These are phyloP conservation scores for Marsdenia floribunda DNA, from an alignment of 257 asterid species.

Conservation along the genomic window DNA sequence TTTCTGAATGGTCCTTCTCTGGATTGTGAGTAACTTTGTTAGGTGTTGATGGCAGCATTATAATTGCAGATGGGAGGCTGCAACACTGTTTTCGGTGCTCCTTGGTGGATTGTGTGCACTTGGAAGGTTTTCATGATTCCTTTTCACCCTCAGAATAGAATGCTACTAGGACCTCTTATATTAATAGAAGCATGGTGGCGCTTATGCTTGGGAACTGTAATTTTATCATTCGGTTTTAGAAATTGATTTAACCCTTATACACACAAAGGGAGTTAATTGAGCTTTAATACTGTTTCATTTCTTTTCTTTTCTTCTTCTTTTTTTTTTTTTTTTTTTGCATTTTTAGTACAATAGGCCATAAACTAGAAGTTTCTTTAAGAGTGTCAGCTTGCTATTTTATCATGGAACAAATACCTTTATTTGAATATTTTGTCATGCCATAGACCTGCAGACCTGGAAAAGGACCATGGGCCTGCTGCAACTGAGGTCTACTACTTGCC, in stretches of 20 bases:
- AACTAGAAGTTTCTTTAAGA: background rate
- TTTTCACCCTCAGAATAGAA: background rate
- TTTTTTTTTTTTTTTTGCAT: too few relatives aligned
- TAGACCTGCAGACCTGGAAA: background rate
- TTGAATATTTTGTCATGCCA: background rate
- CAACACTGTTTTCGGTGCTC: slow-evolving; percentile 68
- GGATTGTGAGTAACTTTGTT: slow-evolving; percentile 36
- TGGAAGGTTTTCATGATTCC: slow-evolving; percentile 55
- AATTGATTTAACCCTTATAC: background rate
- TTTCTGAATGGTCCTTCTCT: slow-evolving; percentile 1
- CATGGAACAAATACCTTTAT: background rate
- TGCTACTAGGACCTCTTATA: background rate
- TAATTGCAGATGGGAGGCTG: slow-evolving; percentile 97
- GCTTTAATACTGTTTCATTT: background rate
- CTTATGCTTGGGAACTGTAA: background rate
- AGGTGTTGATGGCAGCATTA: slow-evolving; percentile 82
- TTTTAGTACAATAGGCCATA: background rate
- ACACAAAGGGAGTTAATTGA: background rate
- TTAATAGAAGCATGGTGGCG: background rate
- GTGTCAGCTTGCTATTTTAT: background rate
- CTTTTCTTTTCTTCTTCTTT: too few relatives aligned
- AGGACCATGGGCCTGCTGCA: too few relatives aligned
- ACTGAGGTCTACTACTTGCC: background rate
- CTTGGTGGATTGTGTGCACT: slow-evolving; percentile 82
- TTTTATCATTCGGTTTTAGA: too few relatives aligned